Evolutionary conservation across 106 monocot species (phyloP).

Genomic region (Triglochin maritima): DNA sequence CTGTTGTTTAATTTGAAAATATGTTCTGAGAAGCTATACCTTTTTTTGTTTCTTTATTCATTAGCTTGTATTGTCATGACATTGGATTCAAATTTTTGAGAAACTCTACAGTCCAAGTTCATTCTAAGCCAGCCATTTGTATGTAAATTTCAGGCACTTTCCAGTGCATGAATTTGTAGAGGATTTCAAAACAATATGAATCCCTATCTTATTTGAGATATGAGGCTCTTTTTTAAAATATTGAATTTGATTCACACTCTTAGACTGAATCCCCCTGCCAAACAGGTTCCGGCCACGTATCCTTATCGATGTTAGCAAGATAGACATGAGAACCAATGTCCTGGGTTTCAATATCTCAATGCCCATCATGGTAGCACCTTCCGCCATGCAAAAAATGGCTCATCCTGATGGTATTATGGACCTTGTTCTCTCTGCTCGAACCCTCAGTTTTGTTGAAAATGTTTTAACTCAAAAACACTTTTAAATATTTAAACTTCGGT

Average conservation of each 20-base stretch:
- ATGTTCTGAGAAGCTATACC: too few species aligned
- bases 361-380: constrained; percentile 91
- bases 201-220: background rate
- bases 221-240: background rate
- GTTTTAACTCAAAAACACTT: background rate
- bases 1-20: too few species aligned
- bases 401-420: constrained; percentile 56
- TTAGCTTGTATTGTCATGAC: too few species aligned
- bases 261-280: background rate
- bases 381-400: constrained; percentile 84
- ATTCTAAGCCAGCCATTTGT: too few species aligned
- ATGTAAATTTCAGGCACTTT: too few species aligned
- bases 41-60: too few species aligned
- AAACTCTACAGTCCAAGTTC: too few species aligned
- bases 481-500: background rate
- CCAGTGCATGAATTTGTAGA: too few species aligned
- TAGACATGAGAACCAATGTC: constrained; percentile 68
- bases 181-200: too few species aligned
- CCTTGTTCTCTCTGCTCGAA: background rate
- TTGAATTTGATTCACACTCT: background rate
- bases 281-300: constrained; percentile 72
- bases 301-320: constrained; percentile 72
- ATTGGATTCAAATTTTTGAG: too few species aligned
- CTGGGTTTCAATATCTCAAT: constrained; percentile 83
- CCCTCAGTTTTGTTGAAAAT: background rate